Conservation (phyloP, 495 filamentous ascomycete species). For the Clavariopsis aquatica region DNA sequence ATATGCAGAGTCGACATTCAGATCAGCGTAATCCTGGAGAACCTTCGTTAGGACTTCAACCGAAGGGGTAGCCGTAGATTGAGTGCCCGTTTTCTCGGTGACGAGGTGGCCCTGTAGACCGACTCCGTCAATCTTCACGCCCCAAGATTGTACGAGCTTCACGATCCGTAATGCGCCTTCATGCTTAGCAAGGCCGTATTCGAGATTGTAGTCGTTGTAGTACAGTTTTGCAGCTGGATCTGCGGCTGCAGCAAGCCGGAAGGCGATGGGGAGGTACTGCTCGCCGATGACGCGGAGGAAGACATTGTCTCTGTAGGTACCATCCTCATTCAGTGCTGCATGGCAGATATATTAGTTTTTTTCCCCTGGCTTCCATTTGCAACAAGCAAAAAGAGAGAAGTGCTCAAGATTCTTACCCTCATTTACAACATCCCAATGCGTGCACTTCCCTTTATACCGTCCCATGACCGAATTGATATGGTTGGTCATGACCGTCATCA, state of each 20-base stretch:
- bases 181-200: conserved; percentile 43
- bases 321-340: conserved; percentile 47
- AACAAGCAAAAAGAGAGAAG: not conserved
- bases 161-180: conserved; percentile 66
- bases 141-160: conserved; percentile 66
- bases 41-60: conserved; percentile 49
- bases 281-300: conserved; percentile 49
- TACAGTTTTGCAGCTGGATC: conserved; percentile 65
- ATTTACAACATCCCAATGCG: conserved; percentile 36
- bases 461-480: conserved; percentile 60
- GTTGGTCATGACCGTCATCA: conserved; percentile 58
- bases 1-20: conserved; percentile 55
- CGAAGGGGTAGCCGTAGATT: conserved; percentile 55
- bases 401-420: conserved; percentile 10
- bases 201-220: conserved; percentile 59
- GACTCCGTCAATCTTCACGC: conserved; percentile 73
- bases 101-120: conserved; percentile 64
- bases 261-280: conserved; percentile 52
- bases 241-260: conserved; percentile 55
- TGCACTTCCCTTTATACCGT: conserved; percentile 59
- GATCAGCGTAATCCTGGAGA: conserved; percentile 14
- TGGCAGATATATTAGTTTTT: conserved; percentile 3
- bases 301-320: conserved; percentile 48
- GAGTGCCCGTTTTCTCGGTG: conserved; percentile 48
- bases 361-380: not conserved